Evolutionary conservation across 2,329 filamentous ascomycete species (phyloP).

Genomic region (Ophiostoma piceae): DNA sequence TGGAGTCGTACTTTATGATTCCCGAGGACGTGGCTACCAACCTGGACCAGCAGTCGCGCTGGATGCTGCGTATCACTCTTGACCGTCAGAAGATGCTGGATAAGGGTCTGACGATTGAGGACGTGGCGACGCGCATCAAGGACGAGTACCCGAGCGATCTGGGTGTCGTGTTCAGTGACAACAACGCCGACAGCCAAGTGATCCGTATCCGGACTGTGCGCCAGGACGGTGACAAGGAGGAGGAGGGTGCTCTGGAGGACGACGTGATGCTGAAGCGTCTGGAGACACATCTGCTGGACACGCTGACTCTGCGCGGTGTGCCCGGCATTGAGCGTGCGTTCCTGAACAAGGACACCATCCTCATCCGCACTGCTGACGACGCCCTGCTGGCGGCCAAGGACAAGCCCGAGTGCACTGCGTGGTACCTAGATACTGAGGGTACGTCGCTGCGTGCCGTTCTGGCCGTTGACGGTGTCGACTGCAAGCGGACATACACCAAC

Average conservation of each 20-base stretch:
- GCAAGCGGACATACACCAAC: constrained; percentile 84
- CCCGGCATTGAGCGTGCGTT: constrained; percentile 85
- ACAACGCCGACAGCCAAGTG: constrained; percentile 92
- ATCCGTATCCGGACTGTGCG: constrained; percentile 83
- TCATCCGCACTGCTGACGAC: constrained; percentile 64
- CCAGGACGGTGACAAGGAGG: constrained; percentile 65
- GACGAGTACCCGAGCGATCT: constrained; percentile 79
- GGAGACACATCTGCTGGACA: constrained; percentile 85
- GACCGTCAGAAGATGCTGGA: constrained; percentile 93
- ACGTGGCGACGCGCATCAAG: constrained; percentile 86
- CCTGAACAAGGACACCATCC: constrained; percentile 72
- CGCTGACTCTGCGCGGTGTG: constrained; percentile 85
- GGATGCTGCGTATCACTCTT: constrained; percentile 88
- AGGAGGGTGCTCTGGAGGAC: constrained; percentile 64
- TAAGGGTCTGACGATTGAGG: constrained; percentile 84
- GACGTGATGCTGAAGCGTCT: constrained; percentile 91
- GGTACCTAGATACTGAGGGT: constrained; percentile 93
- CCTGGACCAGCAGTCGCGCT: constrained; percentile 76
- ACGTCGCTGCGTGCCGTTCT: constrained; percentile 81
- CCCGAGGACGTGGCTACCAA: constrained; percentile 65
- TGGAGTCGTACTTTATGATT: constrained; percentile 94
- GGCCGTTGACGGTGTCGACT: constrained; percentile 80
- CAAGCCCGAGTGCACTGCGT: constrained; percentile 75
- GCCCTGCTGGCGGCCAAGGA: constrained; percentile 68
- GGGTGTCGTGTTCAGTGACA: constrained; percentile 93